These are phyloP conservation scores for Clarkia xantiana DNA, from an alignment of 345 rosid species.

Conservation along the genomic window DNA sequence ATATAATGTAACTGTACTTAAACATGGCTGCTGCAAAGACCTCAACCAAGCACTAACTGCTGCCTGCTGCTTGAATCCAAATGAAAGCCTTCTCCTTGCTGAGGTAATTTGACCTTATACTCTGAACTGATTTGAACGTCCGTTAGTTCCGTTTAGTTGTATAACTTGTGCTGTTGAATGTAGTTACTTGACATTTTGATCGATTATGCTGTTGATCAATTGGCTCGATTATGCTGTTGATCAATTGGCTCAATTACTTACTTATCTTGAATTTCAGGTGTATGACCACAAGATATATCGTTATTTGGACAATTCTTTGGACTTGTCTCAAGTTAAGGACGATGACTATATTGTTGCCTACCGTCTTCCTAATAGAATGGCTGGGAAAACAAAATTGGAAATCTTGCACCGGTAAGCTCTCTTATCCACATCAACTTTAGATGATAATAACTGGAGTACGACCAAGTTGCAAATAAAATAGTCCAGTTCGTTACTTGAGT, in stretches of 20 bases:
- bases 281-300: slow-evolving; percentile 46
- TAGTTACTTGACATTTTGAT: no score
- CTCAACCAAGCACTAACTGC: slow-evolving; percentile 47
- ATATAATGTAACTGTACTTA: slow-evolving; percentile 56
- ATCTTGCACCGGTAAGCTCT: slow-evolving; percentile 41
- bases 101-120: slow-evolving; percentile 32
- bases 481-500: no score
- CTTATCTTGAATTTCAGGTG: slow-evolving; percentile 26
- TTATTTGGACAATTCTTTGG: slow-evolving; percentile 38
- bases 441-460: no score
- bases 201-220: no score
- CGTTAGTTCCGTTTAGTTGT: no score
- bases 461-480: no score
- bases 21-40: slow-evolving; percentile 64
- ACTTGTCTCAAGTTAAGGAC: slow-evolving; percentile 46
- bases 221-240: no score
- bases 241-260: no score
- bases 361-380: slow-evolving; percentile 38
- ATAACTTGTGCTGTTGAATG: no score
- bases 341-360: slow-evolving; percentile 61
- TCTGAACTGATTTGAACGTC: neutral
- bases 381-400: slow-evolving; percentile 53
- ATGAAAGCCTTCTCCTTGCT: slow-evolving; percentile 71
- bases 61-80: slow-evolving; percentile 67
- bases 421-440: slow-evolving; percentile 4